A percentile compares a stretch with the other conserved stretches of the same genome.
phyloP scores from a whole-genome alignment of 2,329 filamentous ascomycete genomes.

The Fusarium sp. region DNA sequence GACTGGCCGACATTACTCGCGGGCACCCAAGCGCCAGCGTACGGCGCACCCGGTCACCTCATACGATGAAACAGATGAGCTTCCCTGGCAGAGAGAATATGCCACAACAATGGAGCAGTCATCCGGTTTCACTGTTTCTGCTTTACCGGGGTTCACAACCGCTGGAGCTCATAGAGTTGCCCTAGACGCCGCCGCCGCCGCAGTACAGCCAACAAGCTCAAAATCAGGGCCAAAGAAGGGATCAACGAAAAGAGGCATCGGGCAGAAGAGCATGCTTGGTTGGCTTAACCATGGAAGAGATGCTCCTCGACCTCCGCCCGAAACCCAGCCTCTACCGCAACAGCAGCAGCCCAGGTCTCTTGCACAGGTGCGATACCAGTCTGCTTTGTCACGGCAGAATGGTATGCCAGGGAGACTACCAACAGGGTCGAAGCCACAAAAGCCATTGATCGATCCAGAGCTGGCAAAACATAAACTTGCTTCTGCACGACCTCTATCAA shows the following conservation, averaged over 20 bases:
- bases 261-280: slow-evolving; percentile 55
- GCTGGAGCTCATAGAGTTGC: slow-evolving; percentile 63
- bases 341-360: slow-evolving; percentile 29
- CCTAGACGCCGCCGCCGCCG: slow-evolving; percentile 38
- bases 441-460: slow-evolving; percentile 43
- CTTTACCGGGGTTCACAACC: slow-evolving; percentile 69
- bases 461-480: slow-evolving; percentile 55
- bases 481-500: slow-evolving; percentile 47
- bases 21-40: slow-evolving; percentile 45
- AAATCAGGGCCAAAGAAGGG: slow-evolving; percentile 38
- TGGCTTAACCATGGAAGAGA: slow-evolving; percentile 48
- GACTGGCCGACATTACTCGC: slow-evolving; percentile 28
- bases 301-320: slow-evolving; percentile 10
- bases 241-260: slow-evolving; percentile 47
- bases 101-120: slow-evolving; percentile 70
- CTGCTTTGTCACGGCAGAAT: slow-evolving; percentile 38
- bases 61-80: slow-evolving; percentile 36
- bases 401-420: background rate
- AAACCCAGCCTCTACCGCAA: slow-evolving; percentile 21
- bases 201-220: slow-evolving; percentile 22
- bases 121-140: slow-evolving; percentile 66
- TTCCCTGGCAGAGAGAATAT: slow-evolving; percentile 57
- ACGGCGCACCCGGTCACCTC: slow-evolving; percentile 25
- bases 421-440: slow-evolving; percentile 4
- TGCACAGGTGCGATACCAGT: slow-evolving; percentile 41